Conservation (phyloP, 306 rosid genomes). For the Citrullus colocynthis region DNA sequence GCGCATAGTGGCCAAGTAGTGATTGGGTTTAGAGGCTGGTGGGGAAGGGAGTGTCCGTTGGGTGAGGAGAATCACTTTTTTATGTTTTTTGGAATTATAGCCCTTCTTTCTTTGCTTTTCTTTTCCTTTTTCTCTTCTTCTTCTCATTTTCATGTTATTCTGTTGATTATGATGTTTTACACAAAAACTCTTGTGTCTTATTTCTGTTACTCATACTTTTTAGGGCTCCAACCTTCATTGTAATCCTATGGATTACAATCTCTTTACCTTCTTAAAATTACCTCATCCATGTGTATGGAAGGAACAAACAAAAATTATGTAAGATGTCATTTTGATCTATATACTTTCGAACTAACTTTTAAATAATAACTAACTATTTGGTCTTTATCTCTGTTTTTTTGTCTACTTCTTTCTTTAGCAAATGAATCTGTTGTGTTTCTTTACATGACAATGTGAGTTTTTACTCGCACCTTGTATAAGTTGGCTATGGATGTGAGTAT, state of each 20-base stretch:
- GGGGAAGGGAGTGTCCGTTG: slow-evolving; percentile 40
- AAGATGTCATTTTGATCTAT: too few species aligned
- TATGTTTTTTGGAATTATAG: neutral
- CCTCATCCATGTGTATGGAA: neutral
- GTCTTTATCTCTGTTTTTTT: too few species aligned
- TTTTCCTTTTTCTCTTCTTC: neutral
- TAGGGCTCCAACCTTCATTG: neutral
- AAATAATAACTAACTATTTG: too few species aligned
- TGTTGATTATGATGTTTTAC: neutral
- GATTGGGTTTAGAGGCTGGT: slow-evolving; percentile 21
- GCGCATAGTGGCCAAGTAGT: slow-evolving; percentile 52
- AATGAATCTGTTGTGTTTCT: too few species aligned
- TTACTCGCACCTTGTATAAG: neutral
- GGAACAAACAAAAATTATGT: too few species aligned
- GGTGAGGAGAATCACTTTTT: slow-evolving; percentile 18
- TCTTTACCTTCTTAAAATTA: neutral
- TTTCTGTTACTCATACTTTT: neutral
- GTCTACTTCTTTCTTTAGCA: too few species aligned
- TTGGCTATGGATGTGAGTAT: neutral
- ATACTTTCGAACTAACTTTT: too few species aligned
- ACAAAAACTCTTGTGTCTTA: neutral
- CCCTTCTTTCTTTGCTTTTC: neutral
- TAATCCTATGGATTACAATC: neutral
- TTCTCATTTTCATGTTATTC: neutral
- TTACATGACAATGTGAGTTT: too few species aligned